These are phyloP conservation scores for Monosporozyma aquatica DNA, from an alignment of 805 yeast genomes.

Conservation along the genomic window DNA sequence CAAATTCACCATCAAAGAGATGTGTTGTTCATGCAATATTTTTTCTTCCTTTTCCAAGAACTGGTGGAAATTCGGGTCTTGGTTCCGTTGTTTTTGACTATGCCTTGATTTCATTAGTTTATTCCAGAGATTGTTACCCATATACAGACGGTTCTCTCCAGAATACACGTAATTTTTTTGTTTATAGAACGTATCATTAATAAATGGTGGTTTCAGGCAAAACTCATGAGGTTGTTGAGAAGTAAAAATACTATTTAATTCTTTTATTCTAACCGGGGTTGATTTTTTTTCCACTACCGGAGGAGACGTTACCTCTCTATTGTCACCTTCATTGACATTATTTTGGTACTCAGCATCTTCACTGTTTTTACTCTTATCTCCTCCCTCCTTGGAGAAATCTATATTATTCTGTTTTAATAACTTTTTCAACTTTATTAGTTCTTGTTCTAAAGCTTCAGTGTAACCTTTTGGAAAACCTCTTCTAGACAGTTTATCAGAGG, in stretches of 20 bases:
- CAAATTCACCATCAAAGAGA: constrained; percentile 3
- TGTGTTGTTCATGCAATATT: constrained; percentile 7
- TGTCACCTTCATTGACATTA: no score
- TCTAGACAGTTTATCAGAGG: constrained; percentile 64
- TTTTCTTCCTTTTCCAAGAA: not conserved
- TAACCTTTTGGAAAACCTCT: constrained; percentile 76
- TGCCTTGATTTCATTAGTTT: constrained; percentile 5
- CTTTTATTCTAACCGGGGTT: no score
- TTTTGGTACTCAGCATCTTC: no score
- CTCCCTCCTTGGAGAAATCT: no score
- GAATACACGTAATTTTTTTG: constrained; percentile 12
- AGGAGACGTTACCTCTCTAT: no score
- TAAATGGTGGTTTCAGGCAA: constrained; percentile 11
- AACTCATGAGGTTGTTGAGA: no score
- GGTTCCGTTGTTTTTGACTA: not conserved
- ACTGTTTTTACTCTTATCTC: no score
- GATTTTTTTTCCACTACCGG: no score
- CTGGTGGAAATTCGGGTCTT: not conserved
- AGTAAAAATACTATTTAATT: no score
- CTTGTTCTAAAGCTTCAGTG: constrained; percentile 63
- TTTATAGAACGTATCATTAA: constrained; percentile 23
- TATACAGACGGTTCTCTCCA: constrained; percentile 4
- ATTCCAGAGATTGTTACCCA: constrained; percentile 25
- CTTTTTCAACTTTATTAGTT: constrained; percentile 51
- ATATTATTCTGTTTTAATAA: constrained; percentile 7